phyloP scores from a whole-genome alignment of 2,329 filamentous ascomycete genomes.

The Penicillium polonicum region DNA sequence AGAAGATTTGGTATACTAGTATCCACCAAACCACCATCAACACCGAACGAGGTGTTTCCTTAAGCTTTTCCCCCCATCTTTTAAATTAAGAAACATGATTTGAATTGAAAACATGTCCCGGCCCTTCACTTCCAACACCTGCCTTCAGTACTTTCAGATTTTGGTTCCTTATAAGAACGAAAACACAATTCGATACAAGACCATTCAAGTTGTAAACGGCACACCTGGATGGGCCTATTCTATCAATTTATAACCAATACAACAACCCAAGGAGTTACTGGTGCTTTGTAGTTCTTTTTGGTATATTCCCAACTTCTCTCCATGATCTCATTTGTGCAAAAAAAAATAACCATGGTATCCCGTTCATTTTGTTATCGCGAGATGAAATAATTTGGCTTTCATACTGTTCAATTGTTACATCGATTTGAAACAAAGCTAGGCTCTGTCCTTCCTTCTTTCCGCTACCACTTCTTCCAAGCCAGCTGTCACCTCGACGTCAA shows the following conservation, averaged over 20 bases:
- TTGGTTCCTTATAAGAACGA: not conserved
- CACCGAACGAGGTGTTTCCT: constrained; percentile 3
- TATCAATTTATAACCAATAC: not conserved
- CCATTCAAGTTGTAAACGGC: not conserved
- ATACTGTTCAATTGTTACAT: too few relatives aligned
- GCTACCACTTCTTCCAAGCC: too few relatives aligned
- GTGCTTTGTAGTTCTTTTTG: too few relatives aligned
- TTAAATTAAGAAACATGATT: constrained; percentile 6
- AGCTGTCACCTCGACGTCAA: too few relatives aligned
- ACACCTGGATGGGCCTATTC: not conserved
- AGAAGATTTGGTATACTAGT: constrained; percentile 14
- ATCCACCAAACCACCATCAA: constrained; percentile 1
- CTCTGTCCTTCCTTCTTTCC: too few relatives aligned
- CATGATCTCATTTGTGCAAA: too few relatives aligned
- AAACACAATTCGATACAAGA: not conserved
- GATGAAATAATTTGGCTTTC: too few relatives aligned
- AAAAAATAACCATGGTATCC: too few relatives aligned
- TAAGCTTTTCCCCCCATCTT: not conserved
- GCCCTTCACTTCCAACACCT: not conserved
- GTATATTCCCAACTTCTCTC: too few relatives aligned
- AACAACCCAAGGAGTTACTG: not conserved
- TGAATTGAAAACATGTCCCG: constrained; percentile 2
- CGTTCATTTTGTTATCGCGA: too few relatives aligned
- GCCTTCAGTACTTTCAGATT: not conserved
- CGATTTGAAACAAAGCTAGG: too few relatives aligned